These are phyloP conservation scores for Aurifilum marmelostoma DNA, from an alignment of 2,329 filamentous ascomycete genomes.

Conservation along the genomic window DNA sequence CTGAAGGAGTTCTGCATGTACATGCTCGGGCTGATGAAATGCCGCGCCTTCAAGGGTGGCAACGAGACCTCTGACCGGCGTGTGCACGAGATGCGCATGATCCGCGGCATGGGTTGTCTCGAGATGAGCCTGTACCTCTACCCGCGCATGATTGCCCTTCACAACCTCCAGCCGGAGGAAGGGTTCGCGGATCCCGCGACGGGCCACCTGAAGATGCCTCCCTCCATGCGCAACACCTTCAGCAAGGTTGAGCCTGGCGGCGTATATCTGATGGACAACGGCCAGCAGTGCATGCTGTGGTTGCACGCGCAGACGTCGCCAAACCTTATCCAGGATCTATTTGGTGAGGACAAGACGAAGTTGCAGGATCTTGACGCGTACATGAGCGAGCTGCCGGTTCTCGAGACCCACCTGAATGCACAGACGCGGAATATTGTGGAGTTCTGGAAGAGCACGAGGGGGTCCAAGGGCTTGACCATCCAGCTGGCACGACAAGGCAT, in stretches of 20 bases:
- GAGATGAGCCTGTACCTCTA: slow-evolving; percentile 94
- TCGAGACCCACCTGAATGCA: slow-evolving; percentile 91
- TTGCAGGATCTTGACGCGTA: slow-evolving; percentile 82
- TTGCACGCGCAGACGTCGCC: slow-evolving; percentile 90
- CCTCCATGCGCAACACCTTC: slow-evolving; percentile 80
- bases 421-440: slow-evolving; percentile 93
- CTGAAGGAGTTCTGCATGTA: slow-evolving; percentile 98
- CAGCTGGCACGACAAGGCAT: slow-evolving; percentile 91
- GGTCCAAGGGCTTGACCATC: slow-evolving; percentile 84
- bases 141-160: slow-evolving; percentile 87
- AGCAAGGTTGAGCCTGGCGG: slow-evolving; percentile 88
- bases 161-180: slow-evolving; percentile 84
- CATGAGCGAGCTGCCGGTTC: slow-evolving; percentile 75
- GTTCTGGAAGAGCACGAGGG: slow-evolving; percentile 78
- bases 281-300: slow-evolving; percentile 90
- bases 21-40: slow-evolving; percentile 87
- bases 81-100: slow-evolving; percentile 87
- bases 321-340: slow-evolving; percentile 87
- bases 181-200: slow-evolving; percentile 88
- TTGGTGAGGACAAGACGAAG: slow-evolving; percentile 73
- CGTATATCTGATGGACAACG: slow-evolving; percentile 93
- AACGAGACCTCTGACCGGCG: slow-evolving; percentile 88
- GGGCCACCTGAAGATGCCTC: slow-evolving; percentile 84
- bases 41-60: slow-evolving; percentile 89
- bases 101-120: slow-evolving; percentile 82